Evolutionary conservation across 805 yeast genomes (phyloP).

Genomic region (Kurtzmaniella cleridarum): DNA sequence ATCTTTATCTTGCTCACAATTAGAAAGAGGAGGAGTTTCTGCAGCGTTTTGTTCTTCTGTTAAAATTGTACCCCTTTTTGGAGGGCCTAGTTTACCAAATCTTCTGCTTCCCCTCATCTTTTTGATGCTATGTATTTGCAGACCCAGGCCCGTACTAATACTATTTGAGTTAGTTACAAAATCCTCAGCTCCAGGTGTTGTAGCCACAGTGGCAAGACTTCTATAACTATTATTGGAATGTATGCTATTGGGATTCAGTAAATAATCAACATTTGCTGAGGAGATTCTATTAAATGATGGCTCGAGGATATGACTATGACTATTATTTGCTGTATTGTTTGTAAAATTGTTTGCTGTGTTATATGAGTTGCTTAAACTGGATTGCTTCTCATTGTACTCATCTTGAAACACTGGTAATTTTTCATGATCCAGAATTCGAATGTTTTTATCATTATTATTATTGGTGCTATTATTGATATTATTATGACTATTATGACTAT

Average conservation of each 20-base stretch:
- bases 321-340: conserved; percentile 10
- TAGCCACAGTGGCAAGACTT: conserved; percentile 7
- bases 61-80: conserved; percentile 38
- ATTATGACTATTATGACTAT: neutral
- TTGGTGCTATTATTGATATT: conserved; percentile 5
- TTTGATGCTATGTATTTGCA: conserved; percentile 15
- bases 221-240: neutral
- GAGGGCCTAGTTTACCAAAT: conserved; percentile 45
- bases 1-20: too few relatives aligned
- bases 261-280: conserved; percentile 5
- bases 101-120: conserved; percentile 32
- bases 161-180: neutral
- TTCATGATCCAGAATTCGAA: too few relatives aligned
- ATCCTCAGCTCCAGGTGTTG: conserved; percentile 7
- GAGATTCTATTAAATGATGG: conserved; percentile 5
- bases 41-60: neutral
- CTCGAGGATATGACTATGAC: neutral
- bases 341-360: conserved; percentile 4
- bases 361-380: neutral
- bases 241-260: conserved; percentile 2
- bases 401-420: neutral
- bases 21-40: neutral
- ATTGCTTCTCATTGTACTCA: conserved; percentile 2
- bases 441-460: conserved; percentile 3
- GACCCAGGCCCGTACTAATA: neutral